Evolutionary conservation across 75 land plant genomes (phyloP).

Genomic region (Cunninghamia lanceolata): DNA sequence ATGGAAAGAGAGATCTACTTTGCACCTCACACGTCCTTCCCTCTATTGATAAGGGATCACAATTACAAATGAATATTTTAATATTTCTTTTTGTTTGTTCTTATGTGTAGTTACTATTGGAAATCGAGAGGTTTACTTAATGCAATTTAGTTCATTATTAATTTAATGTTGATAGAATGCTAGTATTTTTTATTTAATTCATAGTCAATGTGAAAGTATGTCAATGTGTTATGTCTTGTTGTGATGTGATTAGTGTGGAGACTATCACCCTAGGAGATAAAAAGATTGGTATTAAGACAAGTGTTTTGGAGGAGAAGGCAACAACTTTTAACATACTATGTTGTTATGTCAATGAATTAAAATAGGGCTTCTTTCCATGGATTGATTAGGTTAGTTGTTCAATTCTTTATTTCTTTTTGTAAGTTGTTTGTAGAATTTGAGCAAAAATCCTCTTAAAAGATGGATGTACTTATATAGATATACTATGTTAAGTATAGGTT

Average conservation of each 20-base stretch:
- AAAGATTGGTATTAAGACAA: slow-evolving; percentile 94
- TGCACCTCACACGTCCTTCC: background rate
- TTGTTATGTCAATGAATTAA: slow-evolving; percentile 96
- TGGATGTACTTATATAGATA: background rate
- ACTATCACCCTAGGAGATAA: slow-evolving; percentile 98
- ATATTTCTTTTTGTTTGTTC: background rate
- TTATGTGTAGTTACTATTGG: background rate
- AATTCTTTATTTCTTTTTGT: background rate
- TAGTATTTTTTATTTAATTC: background rate
- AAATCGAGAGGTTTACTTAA: background rate
- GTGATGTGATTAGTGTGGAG: slow-evolving; percentile 64
- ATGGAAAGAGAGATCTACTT: background rate
- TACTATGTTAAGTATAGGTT: slow-evolving; percentile 45
- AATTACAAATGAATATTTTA: no score
- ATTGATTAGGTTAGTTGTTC: slow-evolving; percentile 79
- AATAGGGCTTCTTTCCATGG: slow-evolving; percentile 98
- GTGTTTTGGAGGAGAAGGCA: slow-evolving; percentile 98
- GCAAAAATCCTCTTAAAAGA: background rate
- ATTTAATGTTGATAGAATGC: background rate
- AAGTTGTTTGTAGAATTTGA: background rate
- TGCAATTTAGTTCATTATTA: background rate
- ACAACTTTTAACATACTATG: slow-evolving; percentile 99
- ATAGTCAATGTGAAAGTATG: background rate
- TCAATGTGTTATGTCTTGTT: background rate
- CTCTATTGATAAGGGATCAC: no score